phyloP scores from a whole-genome alignment of 2,329 filamentous ascomycete species.

The Epichloe hybrida region DNA sequence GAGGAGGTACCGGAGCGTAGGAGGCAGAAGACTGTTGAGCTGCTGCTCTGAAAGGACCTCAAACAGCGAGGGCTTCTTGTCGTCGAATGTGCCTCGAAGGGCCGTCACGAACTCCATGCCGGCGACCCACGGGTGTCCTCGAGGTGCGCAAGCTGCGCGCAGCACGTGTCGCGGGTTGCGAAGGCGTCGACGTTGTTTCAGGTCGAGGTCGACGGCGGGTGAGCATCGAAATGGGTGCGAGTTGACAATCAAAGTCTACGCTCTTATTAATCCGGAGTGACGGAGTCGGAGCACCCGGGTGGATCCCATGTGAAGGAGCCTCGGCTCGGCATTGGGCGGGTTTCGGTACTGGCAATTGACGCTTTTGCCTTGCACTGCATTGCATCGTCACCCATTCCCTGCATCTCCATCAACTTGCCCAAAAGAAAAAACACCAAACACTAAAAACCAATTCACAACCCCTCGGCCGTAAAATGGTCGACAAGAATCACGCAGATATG shows the following conservation, averaged over 20 bases:
- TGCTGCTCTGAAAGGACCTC: slow-evolving; percentile 95
- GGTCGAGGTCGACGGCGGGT: too few species aligned
- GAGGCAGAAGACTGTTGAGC: slow-evolving; percentile 76
- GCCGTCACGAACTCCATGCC: slow-evolving; percentile 84
- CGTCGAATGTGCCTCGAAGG: slow-evolving; percentile 73
- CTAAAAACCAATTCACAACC: too few species aligned
- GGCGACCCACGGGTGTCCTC: not conserved
- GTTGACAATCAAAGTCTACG: too few species aligned
- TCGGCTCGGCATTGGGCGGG: slow-evolving; percentile 5
- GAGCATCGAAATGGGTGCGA: too few species aligned
- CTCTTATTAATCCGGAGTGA: not conserved
- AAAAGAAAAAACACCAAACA: too few species aligned
- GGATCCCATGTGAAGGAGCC: slow-evolving; percentile 1
- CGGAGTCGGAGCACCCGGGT: not conserved
- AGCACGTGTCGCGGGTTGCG: not conserved
- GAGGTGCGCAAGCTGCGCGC: not conserved
- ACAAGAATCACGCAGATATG: slow-evolving; percentile 10
- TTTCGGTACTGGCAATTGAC: too few species aligned
- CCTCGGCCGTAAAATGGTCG: slow-evolving; percentile 2
- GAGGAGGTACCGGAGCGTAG: slow-evolving; percentile 88
- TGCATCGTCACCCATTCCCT: too few species aligned
- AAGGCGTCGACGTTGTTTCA: not conserved
- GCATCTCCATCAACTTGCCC: too few species aligned
- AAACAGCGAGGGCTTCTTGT: slow-evolving; percentile 78
- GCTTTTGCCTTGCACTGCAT: too few species aligned